Percentiles rank a stretch among this genome's conserved stretches.
Evolutionary conservation across 2,329 filamentous ascomycete genomes (phyloP).

Genomic region (Aureobasidium pullulans): DNA sequence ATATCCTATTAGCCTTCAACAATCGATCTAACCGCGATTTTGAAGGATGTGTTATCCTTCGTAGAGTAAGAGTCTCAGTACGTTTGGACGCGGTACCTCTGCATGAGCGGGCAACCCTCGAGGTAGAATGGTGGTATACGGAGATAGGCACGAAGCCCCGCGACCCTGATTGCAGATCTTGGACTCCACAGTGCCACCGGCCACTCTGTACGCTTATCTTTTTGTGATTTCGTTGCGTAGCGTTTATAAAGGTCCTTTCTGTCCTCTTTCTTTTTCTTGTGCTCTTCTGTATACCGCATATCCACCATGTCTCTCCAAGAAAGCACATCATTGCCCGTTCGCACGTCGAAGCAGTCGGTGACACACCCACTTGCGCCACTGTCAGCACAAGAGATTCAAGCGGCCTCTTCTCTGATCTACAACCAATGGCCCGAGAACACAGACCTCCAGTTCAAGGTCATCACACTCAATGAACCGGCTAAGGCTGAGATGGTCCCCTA

Average conservation of each 20-base stretch:
- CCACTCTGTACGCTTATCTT: not conserved
- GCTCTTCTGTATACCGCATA: not conserved
- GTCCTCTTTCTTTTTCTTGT: not conserved
- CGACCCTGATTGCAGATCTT: conserved; percentile 2
- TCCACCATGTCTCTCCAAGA: conserved; percentile 12
- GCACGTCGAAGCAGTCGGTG: conserved; percentile 19
- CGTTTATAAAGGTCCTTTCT: not conserved
- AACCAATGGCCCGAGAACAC: conserved; percentile 49
- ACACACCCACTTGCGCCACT: conserved; percentile 56
- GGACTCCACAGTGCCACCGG: not conserved
- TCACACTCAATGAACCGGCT: conserved; percentile 37
- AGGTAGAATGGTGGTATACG: not conserved
- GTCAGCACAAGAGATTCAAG: conserved; percentile 49
- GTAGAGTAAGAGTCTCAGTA: too few relatives aligned
- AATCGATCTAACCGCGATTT: too few relatives aligned
- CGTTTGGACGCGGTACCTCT: too few relatives aligned
- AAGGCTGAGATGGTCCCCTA: conserved; percentile 17
- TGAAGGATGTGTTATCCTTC: too few relatives aligned
- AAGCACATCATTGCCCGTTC: conserved; percentile 18
- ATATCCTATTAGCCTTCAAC: too few relatives aligned
- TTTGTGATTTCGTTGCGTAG: not conserved
- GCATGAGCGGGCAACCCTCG: not conserved
- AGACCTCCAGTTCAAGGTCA: conserved; percentile 57
- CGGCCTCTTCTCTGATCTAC: conserved; percentile 43
- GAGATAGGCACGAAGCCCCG: conserved; percentile 1